These are phyloP conservation scores for Forsythia suspensa DNA, from an alignment of 257 asterid genomes.

Conservation along the genomic window DNA sequence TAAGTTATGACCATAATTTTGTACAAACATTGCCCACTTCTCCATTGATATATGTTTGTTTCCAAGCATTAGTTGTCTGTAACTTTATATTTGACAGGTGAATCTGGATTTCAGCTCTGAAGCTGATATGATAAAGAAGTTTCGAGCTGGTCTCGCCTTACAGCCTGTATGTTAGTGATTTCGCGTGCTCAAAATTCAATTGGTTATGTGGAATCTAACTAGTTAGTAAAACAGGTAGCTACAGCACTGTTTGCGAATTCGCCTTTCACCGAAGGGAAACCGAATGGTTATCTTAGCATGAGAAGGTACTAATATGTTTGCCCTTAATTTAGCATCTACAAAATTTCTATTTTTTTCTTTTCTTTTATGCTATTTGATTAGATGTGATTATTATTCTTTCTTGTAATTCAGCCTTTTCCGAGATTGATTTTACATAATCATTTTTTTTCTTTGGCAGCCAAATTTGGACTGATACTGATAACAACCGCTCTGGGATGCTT, in stretches of 20 bases:
- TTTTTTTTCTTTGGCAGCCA: conserved; percentile 57
- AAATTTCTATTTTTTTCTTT: conserved; percentile 10
- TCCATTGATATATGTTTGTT: conserved; percentile 8
- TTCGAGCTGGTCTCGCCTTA: conserved; percentile 90
- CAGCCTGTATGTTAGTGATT: conserved; percentile 79
- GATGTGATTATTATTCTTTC: conserved; percentile 18
- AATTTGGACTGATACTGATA: conserved; percentile 97
- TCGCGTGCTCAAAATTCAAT: conserved; percentile 6
- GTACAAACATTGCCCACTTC: conserved; percentile 12
- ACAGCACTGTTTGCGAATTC: conserved; percentile 97
- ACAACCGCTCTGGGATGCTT: conserved; percentile 92
- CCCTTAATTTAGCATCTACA: conserved; percentile 9
- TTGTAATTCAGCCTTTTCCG: conserved; percentile 12
- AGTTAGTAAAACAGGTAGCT: conserved; percentile 69
- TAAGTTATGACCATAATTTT: neutral
- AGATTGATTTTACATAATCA: conserved; percentile 11
- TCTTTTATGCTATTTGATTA: neutral
- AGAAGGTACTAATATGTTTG: conserved; percentile 60
- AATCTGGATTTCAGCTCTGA: conserved; percentile 94
- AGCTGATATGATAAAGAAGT: conserved; percentile 94
- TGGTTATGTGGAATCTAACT: conserved; percentile 35
- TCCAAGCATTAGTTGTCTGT: conserved; percentile 6
- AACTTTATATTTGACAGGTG: conserved; percentile 55
- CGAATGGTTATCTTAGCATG: conserved; percentile 94
- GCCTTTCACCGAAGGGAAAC: conserved; percentile 95